Percentiles rank a stretch among this genome's conserved stretches.
Evolutionary conservation across 2,329 filamentous ascomycete genomes (phyloP).

Genomic region (Lojkania enalia): DNA sequence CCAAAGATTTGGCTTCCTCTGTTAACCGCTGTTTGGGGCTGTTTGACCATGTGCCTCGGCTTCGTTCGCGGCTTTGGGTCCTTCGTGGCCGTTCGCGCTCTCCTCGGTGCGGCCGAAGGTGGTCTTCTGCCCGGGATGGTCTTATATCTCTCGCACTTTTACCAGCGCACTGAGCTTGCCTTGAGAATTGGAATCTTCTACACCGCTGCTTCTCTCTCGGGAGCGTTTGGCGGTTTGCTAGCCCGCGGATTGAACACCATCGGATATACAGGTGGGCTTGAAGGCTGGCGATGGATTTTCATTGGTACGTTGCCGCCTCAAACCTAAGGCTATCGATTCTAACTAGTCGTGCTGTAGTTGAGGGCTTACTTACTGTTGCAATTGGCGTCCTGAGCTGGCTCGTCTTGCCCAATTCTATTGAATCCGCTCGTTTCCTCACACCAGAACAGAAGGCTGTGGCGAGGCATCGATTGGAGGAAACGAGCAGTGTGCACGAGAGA

Average conservation of each 20-base stretch:
- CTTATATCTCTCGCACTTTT: constrained; percentile 66
- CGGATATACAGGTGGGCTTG: constrained; percentile 56
- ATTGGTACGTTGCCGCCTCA: too few species aligned
- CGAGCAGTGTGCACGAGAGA: constrained; percentile 45
- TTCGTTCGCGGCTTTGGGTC: constrained; percentile 58
- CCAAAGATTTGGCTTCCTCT: constrained; percentile 64
- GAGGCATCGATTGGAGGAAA: constrained; percentile 50
- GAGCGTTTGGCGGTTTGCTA: constrained; percentile 66
- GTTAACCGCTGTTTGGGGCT: constrained; percentile 61
- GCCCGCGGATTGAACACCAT: constrained; percentile 66
- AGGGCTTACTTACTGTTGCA: constrained; percentile 59
- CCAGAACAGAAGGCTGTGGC: constrained; percentile 57
- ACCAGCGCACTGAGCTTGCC: constrained; percentile 62
- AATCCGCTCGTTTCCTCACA: constrained; percentile 58
- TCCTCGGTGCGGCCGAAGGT: constrained; percentile 66
- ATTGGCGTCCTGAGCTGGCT: constrained; percentile 58
- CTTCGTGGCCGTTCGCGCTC: constrained; percentile 64
- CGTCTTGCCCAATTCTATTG: constrained; percentile 60
- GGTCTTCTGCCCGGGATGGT: constrained; percentile 70
- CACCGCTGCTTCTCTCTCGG: constrained; percentile 66
- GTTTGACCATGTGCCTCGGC: constrained; percentile 61
- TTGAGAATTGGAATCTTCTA: constrained; percentile 70
- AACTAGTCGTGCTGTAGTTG: too few species aligned
- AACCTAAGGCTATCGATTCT: too few species aligned
- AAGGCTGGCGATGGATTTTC: constrained; percentile 66